Evolutionary conservation across 2,329 filamentous ascomycete species (phyloP).

Genomic region (Fusarium drepaniforme): DNA sequence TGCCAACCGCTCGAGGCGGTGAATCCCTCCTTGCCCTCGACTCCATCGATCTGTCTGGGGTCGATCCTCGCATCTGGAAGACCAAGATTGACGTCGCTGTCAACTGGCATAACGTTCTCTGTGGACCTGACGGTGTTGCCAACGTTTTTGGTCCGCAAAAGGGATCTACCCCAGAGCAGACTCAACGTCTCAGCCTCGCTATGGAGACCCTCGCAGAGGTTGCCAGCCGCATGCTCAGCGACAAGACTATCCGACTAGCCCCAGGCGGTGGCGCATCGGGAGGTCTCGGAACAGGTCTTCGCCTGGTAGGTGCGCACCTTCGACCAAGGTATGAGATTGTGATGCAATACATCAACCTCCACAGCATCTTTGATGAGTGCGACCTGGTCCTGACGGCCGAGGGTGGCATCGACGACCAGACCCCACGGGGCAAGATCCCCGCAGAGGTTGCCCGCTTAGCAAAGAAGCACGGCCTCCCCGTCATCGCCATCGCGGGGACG

Average conservation of each 20-base stretch:
- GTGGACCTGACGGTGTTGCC: constrained; percentile 61
- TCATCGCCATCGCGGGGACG: constrained; percentile 55
- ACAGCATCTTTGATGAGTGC: constrained; percentile 58
- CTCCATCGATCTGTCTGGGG: constrained; percentile 52
- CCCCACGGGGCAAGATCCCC: constrained; percentile 64
- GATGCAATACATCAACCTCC: constrained; percentile 62
- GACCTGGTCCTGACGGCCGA: constrained; percentile 66
- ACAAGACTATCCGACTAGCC: constrained; percentile 49
- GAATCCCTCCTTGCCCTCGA: constrained; percentile 52
- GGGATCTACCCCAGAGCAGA: constrained; percentile 58
- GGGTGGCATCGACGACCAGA: constrained; percentile 64
- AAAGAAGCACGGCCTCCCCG: constrained; percentile 58
- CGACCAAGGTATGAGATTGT: constrained; percentile 62
- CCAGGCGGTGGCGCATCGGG: constrained; percentile 65
- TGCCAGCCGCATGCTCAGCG: constrained; percentile 48
- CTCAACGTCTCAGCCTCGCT: constrained; percentile 55
- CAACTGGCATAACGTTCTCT: constrained; percentile 65
- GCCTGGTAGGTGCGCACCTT: constrained; percentile 59
- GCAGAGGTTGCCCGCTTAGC: constrained; percentile 63
- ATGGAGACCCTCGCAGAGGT: constrained; percentile 57
- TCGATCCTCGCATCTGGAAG: constrained; percentile 46
- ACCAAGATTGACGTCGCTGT: constrained; percentile 61
- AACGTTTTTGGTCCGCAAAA: constrained; percentile 65
- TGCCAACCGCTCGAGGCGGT: constrained; percentile 57
- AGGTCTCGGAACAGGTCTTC: constrained; percentile 63